Evolutionary conservation across 345 rosid species (phyloP).

Genomic region (Microcos paniculata): DNA sequence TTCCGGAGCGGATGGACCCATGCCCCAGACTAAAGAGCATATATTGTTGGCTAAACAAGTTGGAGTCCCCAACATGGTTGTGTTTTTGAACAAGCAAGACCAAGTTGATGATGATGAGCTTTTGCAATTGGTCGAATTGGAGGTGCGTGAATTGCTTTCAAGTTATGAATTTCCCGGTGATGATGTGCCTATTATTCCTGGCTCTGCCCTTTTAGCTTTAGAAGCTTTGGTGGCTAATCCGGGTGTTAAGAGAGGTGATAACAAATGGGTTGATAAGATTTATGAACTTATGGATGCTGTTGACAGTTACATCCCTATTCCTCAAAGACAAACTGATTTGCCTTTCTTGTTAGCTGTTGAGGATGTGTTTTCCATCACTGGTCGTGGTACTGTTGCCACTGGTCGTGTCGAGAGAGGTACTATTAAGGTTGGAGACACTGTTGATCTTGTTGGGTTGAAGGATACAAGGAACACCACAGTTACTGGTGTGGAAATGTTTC

Average conservation of each 20-base stretch:
- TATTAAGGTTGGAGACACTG: conserved; percentile 68
- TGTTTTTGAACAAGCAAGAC: conserved; percentile 86
- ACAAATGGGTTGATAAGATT: conserved; percentile 88
- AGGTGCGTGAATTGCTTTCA: conserved; percentile 87
- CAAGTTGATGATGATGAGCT: conserved; percentile 92
- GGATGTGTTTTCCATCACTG: conserved; percentile 88
- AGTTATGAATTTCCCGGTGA: conserved; percentile 86
- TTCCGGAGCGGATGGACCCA: conserved; percentile 86
- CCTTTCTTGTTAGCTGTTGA: conserved; percentile 88
- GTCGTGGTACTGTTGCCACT: conserved; percentile 90
- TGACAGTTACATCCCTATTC: conserved; percentile 81
- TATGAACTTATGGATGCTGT: conserved; percentile 91
- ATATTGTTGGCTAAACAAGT: conserved; percentile 84
- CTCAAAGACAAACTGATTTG: conserved; percentile 76
- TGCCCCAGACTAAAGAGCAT: conserved; percentile 95
- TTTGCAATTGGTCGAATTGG: conserved; percentile 85
- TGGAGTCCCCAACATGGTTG: conserved; percentile 91
- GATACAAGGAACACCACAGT: conserved; percentile 75
- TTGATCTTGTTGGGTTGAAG: conserved; percentile 79
- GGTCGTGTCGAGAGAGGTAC: conserved; percentile 93
- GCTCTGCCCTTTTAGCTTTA: conserved; percentile 80
- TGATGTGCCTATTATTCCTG: conserved; percentile 78
- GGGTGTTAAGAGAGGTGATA: conserved; percentile 63
- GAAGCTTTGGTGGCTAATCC: conserved; percentile 80
- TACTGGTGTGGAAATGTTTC: conserved; percentile 90